Evolutionary conservation across 768 basidiomycete genomes (phyloP).

Genomic region (Pleurotus sapidus): DNA sequence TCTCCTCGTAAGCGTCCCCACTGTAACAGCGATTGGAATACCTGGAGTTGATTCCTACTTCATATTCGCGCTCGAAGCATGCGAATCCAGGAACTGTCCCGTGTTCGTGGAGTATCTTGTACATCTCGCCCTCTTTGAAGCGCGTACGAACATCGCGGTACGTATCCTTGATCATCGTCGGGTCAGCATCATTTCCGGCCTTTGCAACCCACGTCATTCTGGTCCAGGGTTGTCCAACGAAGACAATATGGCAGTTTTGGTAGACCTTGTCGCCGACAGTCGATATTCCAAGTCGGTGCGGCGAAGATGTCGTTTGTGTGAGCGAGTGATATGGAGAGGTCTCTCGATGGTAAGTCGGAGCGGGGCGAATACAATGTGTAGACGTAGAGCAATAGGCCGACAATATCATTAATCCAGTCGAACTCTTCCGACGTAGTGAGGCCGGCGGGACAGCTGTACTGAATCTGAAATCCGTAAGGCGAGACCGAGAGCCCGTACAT

Average conservation of each 20-base stretch:
- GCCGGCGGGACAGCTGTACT: neutral
- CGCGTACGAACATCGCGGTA: neutral
- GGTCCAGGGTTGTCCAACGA: neutral
- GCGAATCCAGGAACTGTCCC: constrained; percentile 2
- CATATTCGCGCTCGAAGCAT: constrained; percentile 3
- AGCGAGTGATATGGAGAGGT: constrained; percentile 1
- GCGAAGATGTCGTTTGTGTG: neutral
- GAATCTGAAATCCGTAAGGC: neutral
- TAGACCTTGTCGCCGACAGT: neutral
- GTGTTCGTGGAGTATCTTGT: neutral
- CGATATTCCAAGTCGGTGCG: neutral
- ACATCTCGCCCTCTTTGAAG: constrained; percentile 3
- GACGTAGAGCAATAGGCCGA: neutral
- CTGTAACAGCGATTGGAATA: neutral
- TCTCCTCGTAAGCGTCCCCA: neutral
- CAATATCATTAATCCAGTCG: neutral
- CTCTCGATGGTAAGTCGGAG: neutral
- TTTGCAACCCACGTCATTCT: constrained; percentile 6
- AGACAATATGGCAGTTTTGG: neutral
- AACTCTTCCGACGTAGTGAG: neutral
- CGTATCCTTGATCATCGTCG: constrained; percentile 3
- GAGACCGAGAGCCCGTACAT: neutral
- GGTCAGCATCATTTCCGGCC: neutral
- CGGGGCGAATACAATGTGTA: neutral
- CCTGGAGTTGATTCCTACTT: neutral